Percentiles rank a stretch among this genome's conserved stretches.
phyloP scores from a whole-genome alignment of 176 grass and related monocot species.

The sorghum (Sorghum bicolor) region DNA sequence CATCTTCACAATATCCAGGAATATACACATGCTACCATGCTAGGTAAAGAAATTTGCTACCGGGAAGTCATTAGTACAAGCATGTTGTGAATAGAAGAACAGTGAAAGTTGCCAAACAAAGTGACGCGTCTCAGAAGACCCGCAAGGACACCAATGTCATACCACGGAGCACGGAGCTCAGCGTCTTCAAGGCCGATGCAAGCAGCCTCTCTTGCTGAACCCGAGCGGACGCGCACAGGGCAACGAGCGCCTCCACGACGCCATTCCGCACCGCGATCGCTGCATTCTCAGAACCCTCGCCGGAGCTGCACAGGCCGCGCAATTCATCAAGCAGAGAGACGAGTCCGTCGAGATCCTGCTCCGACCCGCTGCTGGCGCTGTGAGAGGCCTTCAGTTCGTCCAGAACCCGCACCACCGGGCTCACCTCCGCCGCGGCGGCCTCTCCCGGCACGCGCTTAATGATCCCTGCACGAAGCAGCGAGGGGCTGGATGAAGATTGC shows the following conservation, averaged over 20 bases:
- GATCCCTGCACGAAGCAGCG: constrained; percentile 50
- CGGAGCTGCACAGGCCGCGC: constrained; percentile 52
- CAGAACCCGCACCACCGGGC: constrained; percentile 64
- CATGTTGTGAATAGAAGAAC: not conserved
- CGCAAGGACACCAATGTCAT: constrained; percentile 11
- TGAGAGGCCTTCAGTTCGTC: constrained; percentile 56
- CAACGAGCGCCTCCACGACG: constrained; percentile 53
- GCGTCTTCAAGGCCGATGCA: constrained; percentile 52
- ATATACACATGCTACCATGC: not conserved
- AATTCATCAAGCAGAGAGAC: constrained; percentile 57
- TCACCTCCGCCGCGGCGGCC: constrained; percentile 43
- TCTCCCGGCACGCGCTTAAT: constrained; percentile 73
- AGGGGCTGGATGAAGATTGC: not conserved
- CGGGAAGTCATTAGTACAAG: not conserved
- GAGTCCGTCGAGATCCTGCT: constrained; percentile 34
- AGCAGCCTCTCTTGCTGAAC: constrained; percentile 44
- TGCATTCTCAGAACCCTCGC: constrained; percentile 55
- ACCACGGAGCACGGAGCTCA: constrained; percentile 75
- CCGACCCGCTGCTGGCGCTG: constrained; percentile 20
- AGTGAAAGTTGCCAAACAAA: not conserved
- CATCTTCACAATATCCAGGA: not conserved
- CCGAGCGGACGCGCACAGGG: constrained; percentile 62
- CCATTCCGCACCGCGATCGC: constrained; percentile 69
- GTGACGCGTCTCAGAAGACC: not conserved
- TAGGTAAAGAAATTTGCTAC: constrained; percentile 5